These are phyloP conservation scores for Penicillium digitatum DNA, from an alignment of 2,329 filamentous ascomycete species.

Conservation along the genomic window DNA sequence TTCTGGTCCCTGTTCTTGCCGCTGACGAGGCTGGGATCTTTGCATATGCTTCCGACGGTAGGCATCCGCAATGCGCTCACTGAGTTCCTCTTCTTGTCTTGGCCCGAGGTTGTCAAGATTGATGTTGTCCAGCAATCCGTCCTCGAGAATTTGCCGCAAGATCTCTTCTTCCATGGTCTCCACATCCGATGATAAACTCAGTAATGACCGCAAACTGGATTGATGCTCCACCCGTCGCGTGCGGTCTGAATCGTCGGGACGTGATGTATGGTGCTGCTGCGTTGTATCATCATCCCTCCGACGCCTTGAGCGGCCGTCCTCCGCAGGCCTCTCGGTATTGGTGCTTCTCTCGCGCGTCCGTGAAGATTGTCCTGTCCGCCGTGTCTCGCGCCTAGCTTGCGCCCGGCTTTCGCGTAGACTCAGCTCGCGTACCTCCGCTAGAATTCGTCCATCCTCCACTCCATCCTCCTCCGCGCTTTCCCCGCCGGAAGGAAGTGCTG, in stretches of 20 bases:
- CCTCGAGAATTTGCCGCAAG: conserved; percentile 79
- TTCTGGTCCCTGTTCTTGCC: conserved; percentile 31
- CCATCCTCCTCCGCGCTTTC: conserved; percentile 39
- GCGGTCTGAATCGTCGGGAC: conserved; percentile 29
- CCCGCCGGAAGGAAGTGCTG: conserved; percentile 48
- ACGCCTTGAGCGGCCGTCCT: conserved; percentile 38
- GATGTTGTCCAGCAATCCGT: conserved; percentile 80
- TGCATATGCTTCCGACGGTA: conserved; percentile 68
- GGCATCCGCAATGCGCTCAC: conserved; percentile 82
- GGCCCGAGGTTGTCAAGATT: conserved; percentile 84
- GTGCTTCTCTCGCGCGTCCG: conserved; percentile 33
- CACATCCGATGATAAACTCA: conserved; percentile 69
- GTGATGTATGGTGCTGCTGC: conserved; percentile 21
- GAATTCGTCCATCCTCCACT: conserved; percentile 63
- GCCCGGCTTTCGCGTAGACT: conserved; percentile 56
- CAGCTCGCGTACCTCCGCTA: conserved; percentile 68
- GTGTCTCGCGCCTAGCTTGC: conserved; percentile 27
- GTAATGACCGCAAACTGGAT: conserved; percentile 76
- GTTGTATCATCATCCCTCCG: conserved; percentile 33
- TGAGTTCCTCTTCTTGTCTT: conserved; percentile 81
- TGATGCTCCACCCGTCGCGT: conserved; percentile 76
- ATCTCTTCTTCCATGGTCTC: conserved; percentile 82
- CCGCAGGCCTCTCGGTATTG: conserved; percentile 38
- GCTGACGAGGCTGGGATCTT: conserved; percentile 39
- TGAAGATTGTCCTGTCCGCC: conserved; percentile 23